Evolutionary conservation across 306 rosid species (phyloP).

Genomic region (Trifolium pratense): DNA sequence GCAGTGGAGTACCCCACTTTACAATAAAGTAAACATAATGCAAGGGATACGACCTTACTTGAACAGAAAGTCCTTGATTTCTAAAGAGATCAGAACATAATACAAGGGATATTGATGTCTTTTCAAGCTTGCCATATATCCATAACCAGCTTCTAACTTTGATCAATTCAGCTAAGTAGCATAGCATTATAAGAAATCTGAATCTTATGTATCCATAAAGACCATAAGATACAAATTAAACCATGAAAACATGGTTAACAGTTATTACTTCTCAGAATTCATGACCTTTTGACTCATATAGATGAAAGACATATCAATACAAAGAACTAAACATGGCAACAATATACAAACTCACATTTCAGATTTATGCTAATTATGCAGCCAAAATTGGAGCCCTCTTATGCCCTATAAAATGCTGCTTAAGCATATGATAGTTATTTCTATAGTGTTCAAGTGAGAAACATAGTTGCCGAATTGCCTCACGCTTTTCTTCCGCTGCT

Average conservation of each 20-base stretch:
- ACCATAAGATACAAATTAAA: not conserved
- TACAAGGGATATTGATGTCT: not conserved
- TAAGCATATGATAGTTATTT: conserved; percentile 61
- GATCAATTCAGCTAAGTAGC: not conserved
- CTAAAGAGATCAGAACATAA: no score
- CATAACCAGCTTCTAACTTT: conserved; percentile 1
- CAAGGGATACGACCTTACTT: no score
- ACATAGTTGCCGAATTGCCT: conserved; percentile 90
- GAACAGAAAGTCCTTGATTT: no score
- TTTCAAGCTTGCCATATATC: not conserved
- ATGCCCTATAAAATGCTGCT: conserved; percentile 58
- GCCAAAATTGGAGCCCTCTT: conserved; percentile 71
- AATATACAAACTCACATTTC: conserved; percentile 29
- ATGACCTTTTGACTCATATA: conserved; percentile 26
- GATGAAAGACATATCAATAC: conserved; percentile 10
- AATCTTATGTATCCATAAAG: no score
- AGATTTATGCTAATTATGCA: conserved; percentile 20
- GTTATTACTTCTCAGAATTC: conserved; percentile 35
- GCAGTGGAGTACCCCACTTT: not conserved
- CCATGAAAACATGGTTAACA: conserved; percentile 36
- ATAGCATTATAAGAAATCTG: no score
- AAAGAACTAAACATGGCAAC: conserved; percentile 29
- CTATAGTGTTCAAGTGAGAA: conserved; percentile 87
- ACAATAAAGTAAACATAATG: not conserved
- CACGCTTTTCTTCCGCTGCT: conserved; percentile 89